Conservation (phyloP, 1,284 basidiomycete genomes). For the Puccinia triticina region DNA sequence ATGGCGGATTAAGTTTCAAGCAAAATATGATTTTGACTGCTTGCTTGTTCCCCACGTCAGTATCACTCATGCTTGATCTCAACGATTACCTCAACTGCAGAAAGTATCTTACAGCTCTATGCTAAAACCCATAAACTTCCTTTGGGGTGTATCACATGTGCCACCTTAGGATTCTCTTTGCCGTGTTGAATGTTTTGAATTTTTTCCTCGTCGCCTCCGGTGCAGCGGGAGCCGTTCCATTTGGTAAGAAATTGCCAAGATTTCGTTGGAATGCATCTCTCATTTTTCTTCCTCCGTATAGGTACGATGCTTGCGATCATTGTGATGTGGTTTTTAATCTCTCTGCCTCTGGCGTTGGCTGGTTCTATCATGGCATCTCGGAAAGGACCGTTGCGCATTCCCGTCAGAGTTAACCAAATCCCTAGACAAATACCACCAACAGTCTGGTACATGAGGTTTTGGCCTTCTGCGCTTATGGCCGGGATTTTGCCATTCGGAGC, state of each 20-base stretch:
- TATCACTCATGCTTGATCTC: constrained; percentile 35
- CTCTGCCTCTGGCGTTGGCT: constrained; percentile 70
- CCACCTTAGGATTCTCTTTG: constrained; percentile 71
- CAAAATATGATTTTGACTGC: constrained; percentile 86
- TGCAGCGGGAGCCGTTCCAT: constrained; percentile 93
- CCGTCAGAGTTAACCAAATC: constrained; percentile 87
- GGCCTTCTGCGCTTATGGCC: constrained; percentile 77
- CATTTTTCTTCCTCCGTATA: not conserved
- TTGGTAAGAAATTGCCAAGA: constrained; percentile 65
- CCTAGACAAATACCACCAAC: constrained; percentile 65
- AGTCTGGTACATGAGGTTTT: constrained; percentile 60
- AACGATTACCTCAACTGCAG: not conserved
- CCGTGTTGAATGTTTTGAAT: constrained; percentile 69
- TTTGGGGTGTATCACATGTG: not conserved
- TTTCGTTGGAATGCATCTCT: not conserved
- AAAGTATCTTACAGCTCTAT: not conserved
- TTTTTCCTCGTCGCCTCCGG: constrained; percentile 80
- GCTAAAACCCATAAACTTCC: no score
- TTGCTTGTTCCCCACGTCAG: constrained; percentile 81
- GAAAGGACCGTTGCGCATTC: constrained; percentile 71
- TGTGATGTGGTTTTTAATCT: constrained; percentile 92
- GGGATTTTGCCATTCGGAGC: constrained; percentile 88
- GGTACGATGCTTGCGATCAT: constrained; percentile 78
- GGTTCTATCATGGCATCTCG: constrained; percentile 75
- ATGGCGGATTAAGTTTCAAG: constrained; percentile 78